These are phyloP conservation scores for Lasiosphaeria ovina DNA, from an alignment of 495 filamentous ascomycete species.

Conservation along the genomic window DNA sequence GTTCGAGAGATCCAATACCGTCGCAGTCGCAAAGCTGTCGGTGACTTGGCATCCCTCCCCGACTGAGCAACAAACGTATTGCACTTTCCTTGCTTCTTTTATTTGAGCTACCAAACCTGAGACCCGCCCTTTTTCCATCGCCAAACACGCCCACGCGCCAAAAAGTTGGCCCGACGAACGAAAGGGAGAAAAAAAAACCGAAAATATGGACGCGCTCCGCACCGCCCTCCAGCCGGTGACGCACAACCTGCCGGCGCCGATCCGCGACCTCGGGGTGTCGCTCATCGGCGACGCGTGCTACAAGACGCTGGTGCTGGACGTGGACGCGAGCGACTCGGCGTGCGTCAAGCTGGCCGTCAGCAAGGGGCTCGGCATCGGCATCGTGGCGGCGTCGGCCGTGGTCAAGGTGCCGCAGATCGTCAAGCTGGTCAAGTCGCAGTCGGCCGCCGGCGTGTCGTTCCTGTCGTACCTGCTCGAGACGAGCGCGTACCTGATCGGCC, in stretches of 20 bases:
- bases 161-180: background rate
- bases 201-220: conserved; percentile 55
- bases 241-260: conserved; percentile 71
- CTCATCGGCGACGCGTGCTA: conserved; percentile 85
- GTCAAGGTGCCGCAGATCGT: conserved; percentile 96
- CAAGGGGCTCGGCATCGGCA: conserved; percentile 88
- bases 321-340: conserved; percentile 67
- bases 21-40: too few relatives aligned
- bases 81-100: too few relatives aligned
- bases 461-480: conserved; percentile 91
- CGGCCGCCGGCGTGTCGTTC: conserved; percentile 80
- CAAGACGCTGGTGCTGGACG: conserved; percentile 71
- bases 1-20: too few relatives aligned
- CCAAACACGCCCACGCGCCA: background rate
- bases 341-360: conserved; percentile 87
- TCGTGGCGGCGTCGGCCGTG: conserved; percentile 80
- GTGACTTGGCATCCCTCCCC: too few relatives aligned
- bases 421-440: conserved; percentile 78
- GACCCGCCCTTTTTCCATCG: background rate
- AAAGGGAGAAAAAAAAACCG: background rate
- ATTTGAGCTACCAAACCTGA: too few relatives aligned
- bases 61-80: too few relatives aligned
- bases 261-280: conserved; percentile 70
- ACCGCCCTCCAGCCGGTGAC: conserved; percentile 74
- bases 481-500: conserved; percentile 73